These are phyloP conservation scores for Penicillium freii DNA, from an alignment of 2,329 filamentous ascomycete species.

Conservation along the genomic window DNA sequence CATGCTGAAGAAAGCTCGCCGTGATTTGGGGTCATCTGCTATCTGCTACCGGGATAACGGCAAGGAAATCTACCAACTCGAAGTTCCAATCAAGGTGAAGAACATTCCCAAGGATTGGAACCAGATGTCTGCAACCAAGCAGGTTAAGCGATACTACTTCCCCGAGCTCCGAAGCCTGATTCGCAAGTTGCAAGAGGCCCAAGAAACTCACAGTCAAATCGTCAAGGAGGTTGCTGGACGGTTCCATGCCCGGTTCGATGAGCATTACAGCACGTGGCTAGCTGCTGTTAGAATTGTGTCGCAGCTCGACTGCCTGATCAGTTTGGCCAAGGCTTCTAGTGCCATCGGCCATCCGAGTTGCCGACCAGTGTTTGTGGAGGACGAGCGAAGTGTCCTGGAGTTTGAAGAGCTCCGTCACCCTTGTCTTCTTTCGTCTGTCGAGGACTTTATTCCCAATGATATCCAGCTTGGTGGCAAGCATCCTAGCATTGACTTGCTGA, in stretches of 20 bases:
- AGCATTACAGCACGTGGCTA: constrained; percentile 81
- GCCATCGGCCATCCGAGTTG: constrained; percentile 84
- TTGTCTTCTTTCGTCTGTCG: constrained; percentile 84
- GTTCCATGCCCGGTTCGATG: constrained; percentile 85
- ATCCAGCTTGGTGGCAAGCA: constrained; percentile 77
- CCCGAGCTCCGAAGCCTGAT: constrained; percentile 78
- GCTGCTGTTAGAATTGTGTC: constrained; percentile 85
- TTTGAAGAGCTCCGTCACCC: constrained; percentile 92
- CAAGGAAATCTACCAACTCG: constrained; percentile 95
- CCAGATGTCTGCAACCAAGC: constrained; percentile 91
- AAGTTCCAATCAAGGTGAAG: constrained; percentile 81
- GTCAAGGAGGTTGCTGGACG: constrained; percentile 79
- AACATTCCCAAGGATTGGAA: constrained; percentile 81
- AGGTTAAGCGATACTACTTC: constrained; percentile 93
- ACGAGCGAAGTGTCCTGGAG: constrained; percentile 81
- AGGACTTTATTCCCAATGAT: constrained; percentile 96
- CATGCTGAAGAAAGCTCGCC: constrained; percentile 68
- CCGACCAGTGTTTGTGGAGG: constrained; percentile 80
- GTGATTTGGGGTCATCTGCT: constrained; percentile 69
- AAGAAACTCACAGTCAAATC: constrained; percentile 89
- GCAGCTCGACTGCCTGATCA: constrained; percentile 92
- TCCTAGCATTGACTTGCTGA: constrained; percentile 85
- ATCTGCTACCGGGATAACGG: constrained; percentile 81
- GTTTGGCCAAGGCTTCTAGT: constrained; percentile 82
- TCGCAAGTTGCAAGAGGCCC: constrained; percentile 84